A percentile compares a stretch with the other conserved stretches of the same genome.
These are phyloP conservation scores for Penicillium glabrum DNA, from an alignment of 2,329 filamentous ascomycete genomes.

Conservation along the genomic window DNA sequence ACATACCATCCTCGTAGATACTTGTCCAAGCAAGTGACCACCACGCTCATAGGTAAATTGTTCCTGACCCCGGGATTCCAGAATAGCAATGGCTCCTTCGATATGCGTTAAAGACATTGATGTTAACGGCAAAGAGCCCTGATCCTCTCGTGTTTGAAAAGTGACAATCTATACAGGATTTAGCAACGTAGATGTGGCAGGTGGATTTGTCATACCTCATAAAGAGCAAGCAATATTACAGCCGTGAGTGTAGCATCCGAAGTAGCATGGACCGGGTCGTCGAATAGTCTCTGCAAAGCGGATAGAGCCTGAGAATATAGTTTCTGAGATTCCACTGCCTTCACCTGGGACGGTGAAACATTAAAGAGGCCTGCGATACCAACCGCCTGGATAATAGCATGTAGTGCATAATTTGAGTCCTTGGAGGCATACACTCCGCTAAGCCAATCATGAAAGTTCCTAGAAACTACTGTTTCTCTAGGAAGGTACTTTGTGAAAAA, in stretches of 20 bases:
- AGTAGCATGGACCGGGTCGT: not conserved
- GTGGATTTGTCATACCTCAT: not conserved
- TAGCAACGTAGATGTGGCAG: not conserved
- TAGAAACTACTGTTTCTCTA: not conserved
- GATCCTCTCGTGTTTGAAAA: not conserved
- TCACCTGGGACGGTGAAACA: not conserved
- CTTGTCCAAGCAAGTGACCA: not conserved
- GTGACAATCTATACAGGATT: not conserved
- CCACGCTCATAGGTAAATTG: not conserved
- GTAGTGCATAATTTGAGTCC: not conserved
- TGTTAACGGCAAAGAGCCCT: not conserved
- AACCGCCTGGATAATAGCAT: not conserved
- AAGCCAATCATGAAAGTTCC: not conserved
- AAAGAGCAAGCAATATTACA: not conserved
- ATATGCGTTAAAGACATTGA: not conserved
- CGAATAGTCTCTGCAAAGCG: not conserved
- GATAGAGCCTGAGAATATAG: not conserved
- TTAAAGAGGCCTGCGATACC: not conserved
- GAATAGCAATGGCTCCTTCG: not conserved
- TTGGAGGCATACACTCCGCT: not conserved
- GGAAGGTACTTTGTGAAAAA: conserved; percentile 1
- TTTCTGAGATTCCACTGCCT: not conserved
- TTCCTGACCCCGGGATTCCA: not conserved
- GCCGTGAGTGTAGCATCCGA: not conserved
- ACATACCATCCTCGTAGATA: not conserved